Base-by-base conservation (phyloP, 768 basidiomycete genomes). In the Gautieria morchelliformis region DNA sequence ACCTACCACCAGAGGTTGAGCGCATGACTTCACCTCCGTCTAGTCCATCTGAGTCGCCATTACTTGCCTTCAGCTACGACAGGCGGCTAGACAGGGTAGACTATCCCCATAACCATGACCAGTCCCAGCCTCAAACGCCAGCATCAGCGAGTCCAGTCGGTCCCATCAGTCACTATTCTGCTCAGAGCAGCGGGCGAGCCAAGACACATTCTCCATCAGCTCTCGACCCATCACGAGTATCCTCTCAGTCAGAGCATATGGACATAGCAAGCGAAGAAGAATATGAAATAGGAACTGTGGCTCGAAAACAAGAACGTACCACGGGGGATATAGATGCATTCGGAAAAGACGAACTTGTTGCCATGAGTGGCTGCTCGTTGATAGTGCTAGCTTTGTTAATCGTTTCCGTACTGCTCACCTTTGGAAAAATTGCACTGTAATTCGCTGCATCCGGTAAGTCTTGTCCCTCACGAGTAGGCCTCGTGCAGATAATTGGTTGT, bases 51-150 rank as follows among this genome's bases (percentile, higher is more conserved):
- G 40, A 24, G 22, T 39, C 37, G 20, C 15, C 40, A 27, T 33
- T 56, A 11, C 54, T 45, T 11, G 54, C 40, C 10, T 56, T 56
- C 54, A 24, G n/a, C n/a, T 56, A 56, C n/a, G 54, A 56, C 17
- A 1, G 24, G 30, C 4, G 30, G 30, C 4, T 30, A 45, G n/a
- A 44, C 4, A 22, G 32, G 8, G 19, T 47, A 7, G 24, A 27
- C 9, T 56, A 56, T 39, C 54, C n/a, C 9, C 30, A 56, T 39
- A 44, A 32, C 54, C 32, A 56, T 22, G 42, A 56, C 27, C 27
- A 39, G 27, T 37, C 52, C 7, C 52, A 53, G 27, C 41, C 52
- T n/a, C 52, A 37, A 42, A 40, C 52, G 17, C 35, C 41, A 41
- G 52, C 27, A 11, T 42, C 32, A 19, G 14, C 52, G 37, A 19